Percentiles rank a stretch among this genome's conserved stretches.
Evolutionary conservation across 306 rosid genomes (phyloP).

Genomic region (Castanea sativa): DNA sequence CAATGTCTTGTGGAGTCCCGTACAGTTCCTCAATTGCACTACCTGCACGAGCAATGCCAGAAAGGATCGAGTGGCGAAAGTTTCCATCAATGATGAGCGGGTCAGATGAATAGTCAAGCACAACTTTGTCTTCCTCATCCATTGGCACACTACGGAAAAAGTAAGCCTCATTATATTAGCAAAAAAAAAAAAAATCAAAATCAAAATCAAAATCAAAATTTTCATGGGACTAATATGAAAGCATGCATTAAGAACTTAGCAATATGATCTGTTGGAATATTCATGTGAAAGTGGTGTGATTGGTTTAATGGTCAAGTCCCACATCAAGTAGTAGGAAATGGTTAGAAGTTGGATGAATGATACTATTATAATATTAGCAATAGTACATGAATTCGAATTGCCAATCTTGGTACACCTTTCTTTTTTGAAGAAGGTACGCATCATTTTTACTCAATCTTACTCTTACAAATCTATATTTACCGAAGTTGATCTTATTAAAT

Average conservation of each 20-base stretch:
- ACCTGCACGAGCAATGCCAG: slow-evolving; percentile 92
- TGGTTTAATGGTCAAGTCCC: too few species aligned
- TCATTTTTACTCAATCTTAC: neutral
- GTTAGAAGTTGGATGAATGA: neutral
- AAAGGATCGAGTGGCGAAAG: slow-evolving; percentile 69
- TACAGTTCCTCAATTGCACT: slow-evolving; percentile 78
- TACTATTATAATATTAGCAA: neutral
- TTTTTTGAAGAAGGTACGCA: neutral
- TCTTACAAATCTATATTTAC: neutral
- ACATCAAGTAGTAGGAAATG: neutral
- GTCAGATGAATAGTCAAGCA: slow-evolving; percentile 86
- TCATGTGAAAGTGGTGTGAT: too few species aligned
- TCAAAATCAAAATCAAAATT: neutral
- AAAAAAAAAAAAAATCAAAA: neutral
- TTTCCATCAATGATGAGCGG: slow-evolving; percentile 53
- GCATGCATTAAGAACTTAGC: neutral
- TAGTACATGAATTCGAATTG: neutral
- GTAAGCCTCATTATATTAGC: slow-evolving; percentile 20
- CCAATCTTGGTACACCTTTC: neutral
- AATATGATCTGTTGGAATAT: too few species aligned
- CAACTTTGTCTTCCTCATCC: slow-evolving; percentile 81
- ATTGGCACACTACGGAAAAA: slow-evolving; percentile 68
- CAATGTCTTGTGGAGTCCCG: slow-evolving; percentile 93
- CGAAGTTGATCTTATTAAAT: neutral
- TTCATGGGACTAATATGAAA: neutral